A percentile compares a stretch with the other conserved stretches of the same genome.
Conservation (phyloP, 441 rosid species). For the Erodium moschatum region DNA sequence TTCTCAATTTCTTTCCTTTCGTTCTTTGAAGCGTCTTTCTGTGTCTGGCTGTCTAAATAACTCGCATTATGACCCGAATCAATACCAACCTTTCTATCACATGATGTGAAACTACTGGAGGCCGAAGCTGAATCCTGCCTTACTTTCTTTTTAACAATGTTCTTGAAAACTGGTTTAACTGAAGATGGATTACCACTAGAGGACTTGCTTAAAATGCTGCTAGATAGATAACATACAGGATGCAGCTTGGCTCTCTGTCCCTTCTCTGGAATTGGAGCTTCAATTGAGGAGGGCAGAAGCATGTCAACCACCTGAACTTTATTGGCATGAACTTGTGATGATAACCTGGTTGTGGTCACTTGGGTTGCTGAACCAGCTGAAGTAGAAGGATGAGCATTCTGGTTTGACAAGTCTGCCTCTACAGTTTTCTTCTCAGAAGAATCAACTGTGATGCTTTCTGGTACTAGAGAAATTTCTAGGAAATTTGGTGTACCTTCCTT, state of each 20-base stretch:
- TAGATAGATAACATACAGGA: conserved; percentile 24
- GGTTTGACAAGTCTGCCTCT: conserved; percentile 24
- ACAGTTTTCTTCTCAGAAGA: conserved; percentile 27
- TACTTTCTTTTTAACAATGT: conserved; percentile 45
- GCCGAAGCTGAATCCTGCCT: conserved; percentile 34
- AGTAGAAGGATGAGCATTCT: conserved; percentile 21
- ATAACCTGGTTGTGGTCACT: conserved; percentile 19
- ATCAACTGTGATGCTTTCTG: conserved; percentile 32
- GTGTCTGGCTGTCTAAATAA: conserved; percentile 21
- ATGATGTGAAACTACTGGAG: conserved; percentile 25
- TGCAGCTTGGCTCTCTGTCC: conserved; percentile 33
- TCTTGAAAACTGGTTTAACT: conserved; percentile 47
- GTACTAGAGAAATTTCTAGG: conserved; percentile 57
- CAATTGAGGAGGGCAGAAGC: conserved; percentile 23
- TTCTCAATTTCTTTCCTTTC: conserved; percentile 31
- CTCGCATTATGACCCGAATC: conserved; percentile 34
- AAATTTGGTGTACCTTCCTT: conserved; percentile 37
- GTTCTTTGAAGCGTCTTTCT: conserved; percentile 20
- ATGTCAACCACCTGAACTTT: conserved; percentile 16
- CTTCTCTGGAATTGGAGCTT: conserved; percentile 22
- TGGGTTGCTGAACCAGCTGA: conserved; percentile 19
- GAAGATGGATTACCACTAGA: conserved; percentile 27
- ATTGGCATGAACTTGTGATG: conserved; percentile 19
- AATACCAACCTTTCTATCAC: conserved; percentile 23
- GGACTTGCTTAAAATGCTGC: conserved; percentile 28